Conservation (phyloP, 306 rosid genomes). For the Glycine latifolia region DNA sequence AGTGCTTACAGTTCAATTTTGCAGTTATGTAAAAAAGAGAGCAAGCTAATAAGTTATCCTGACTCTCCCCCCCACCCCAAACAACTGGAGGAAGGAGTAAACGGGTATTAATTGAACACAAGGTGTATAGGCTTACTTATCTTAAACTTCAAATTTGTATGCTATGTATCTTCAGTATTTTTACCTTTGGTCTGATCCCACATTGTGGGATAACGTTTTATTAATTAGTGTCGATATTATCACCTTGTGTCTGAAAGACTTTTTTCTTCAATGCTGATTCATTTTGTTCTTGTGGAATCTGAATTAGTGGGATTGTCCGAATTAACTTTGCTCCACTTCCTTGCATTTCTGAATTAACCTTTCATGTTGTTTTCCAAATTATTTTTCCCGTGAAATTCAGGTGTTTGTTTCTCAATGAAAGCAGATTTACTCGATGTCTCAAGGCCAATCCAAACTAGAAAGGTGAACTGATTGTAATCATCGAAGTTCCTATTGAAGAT, state of each 20-base stretch:
- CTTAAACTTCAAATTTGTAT: constrained; percentile 21
- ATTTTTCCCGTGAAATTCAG: background rate
- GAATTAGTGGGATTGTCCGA: background rate
- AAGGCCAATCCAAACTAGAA: background rate
- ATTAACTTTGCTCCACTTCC: constrained; percentile 26
- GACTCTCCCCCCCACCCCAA: background rate
- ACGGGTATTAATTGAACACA: too few species aligned
- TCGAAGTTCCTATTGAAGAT: too few species aligned
- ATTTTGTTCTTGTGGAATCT: constrained; percentile 20
- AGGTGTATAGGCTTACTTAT: constrained; percentile 22
- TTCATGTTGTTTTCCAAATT: background rate
- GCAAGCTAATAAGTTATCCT: background rate
- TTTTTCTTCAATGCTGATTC: background rate
- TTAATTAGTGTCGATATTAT: background rate
- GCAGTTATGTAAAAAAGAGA: background rate
- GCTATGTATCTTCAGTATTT: constrained; percentile 9
- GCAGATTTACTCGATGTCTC: background rate
- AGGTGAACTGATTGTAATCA: background rate
- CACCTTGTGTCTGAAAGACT: constrained; percentile 2
- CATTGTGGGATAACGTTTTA: too few species aligned
- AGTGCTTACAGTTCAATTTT: background rate
- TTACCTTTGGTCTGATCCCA: constrained; percentile 9
- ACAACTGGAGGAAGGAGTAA: too few species aligned
- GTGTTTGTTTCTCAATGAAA: background rate
- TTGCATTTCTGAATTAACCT: constrained; percentile 30